Evolutionary conservation across 164 flowering plant genomes (phyloP), one percentile per base, ranked within the genome.

Genomic region (Euptelea pleiosperma): DNA sequence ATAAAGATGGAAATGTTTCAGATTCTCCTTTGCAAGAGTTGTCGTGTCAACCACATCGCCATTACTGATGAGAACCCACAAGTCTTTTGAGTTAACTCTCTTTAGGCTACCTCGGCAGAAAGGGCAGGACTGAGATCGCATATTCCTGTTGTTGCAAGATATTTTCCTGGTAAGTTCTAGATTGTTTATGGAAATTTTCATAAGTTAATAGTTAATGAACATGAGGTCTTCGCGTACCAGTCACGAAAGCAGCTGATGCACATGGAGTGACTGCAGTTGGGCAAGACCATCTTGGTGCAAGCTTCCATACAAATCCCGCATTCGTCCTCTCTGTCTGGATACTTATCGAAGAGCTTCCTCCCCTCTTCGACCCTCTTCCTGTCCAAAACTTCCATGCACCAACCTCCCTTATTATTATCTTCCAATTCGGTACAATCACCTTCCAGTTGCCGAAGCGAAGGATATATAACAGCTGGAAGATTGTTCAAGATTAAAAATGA

Each of bases 281-380:
- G 92, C 68, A 88, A 62, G 0, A 81, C 87, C 70, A 79, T 75
- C 70, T 78, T 79, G 14, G 76, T 71, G 44, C 69, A 63, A 61
- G 62, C 60, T 43, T 88, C 92, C 87, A 88, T 76, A 68, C 96
- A 88, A 30, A 88, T 88, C 8, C 84, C 86, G 70, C 96, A 88
- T 73, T 88, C 92, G 9, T 82, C 84, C 8, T 84, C 91, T 60
- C 75, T 62, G 15, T 73, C 81, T 1, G 33, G 10, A 45, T 82
- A 83, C 43, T 57, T 62, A 37, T 57, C 45, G 5, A 46, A 41
- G 6, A 36, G n/a, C 63, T 50, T 73, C 42, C 47, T 66, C 60
- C 53, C 66, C n/a, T 68, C 77, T 9, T 70, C 75, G 25, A 28
- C 49, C 30, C 40, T 63, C 52, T 65, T 71, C 29, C 39, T 39